Conservation (phyloP, 306 rosid species). For the Fragaria iinumae region DNA sequence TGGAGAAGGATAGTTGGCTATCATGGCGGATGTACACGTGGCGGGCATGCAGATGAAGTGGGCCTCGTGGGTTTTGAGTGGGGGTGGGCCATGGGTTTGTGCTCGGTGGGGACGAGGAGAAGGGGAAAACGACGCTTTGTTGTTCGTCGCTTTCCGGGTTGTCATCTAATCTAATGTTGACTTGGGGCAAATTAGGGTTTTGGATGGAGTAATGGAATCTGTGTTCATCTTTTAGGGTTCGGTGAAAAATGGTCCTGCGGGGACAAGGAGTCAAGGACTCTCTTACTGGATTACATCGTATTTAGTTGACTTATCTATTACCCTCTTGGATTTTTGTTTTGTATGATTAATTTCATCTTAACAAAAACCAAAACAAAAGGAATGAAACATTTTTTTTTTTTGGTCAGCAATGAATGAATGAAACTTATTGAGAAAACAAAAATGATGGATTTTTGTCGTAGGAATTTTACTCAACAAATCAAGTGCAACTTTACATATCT, state of each 20-base stretch:
- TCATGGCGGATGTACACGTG: background rate
- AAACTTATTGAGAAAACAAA: too few relatives aligned
- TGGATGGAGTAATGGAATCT: background rate
- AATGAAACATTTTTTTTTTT: too few relatives aligned
- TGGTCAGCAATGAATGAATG: too few relatives aligned
- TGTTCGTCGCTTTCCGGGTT: background rate
- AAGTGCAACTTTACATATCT: too few relatives aligned
- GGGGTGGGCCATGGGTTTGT: background rate
- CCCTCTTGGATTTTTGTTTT: background rate
- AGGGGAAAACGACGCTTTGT: background rate
- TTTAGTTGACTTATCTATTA: background rate
- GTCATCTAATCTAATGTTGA: background rate
- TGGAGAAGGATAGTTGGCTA: background rate
- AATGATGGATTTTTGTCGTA: too few relatives aligned
- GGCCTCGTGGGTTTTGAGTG: background rate
- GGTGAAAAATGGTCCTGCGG: background rate
- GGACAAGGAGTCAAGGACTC: background rate
- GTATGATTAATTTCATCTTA: too few relatives aligned
- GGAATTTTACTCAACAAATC: too few relatives aligned
- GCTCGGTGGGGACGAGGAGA: background rate
- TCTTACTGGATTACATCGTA: background rate
- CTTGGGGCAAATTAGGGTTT: background rate
- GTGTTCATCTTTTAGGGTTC: background rate
- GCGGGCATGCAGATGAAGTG: constrained; percentile 12
- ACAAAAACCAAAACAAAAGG: too few relatives aligned